Evolutionary conservation across 805 yeast species (phyloP).

Genomic region (Candida nanaspora): DNA sequence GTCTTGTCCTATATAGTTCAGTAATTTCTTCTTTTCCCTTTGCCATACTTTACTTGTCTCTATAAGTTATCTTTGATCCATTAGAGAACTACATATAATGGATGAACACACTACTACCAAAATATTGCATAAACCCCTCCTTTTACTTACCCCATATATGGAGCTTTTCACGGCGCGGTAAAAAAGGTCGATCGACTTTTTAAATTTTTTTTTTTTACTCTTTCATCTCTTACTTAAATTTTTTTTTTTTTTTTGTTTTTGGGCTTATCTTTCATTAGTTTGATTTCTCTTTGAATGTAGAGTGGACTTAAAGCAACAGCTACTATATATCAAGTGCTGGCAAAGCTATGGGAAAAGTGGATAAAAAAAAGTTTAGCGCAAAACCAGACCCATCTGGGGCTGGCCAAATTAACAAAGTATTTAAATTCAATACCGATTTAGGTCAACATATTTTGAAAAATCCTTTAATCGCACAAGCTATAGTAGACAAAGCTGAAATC

Average conservation of each 20-base stretch:
- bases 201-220: too few relatives aligned
- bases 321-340: too few relatives aligned
- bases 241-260: not conserved
- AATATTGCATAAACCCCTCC: too few relatives aligned
- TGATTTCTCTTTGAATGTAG: too few relatives aligned
- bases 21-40: not conserved
- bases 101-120: too few relatives aligned
- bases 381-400: constrained; percentile 53
- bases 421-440: constrained; percentile 92
- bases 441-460: constrained; percentile 97
- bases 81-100: too few relatives aligned
- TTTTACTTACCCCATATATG: too few relatives aligned
- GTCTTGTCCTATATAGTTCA: too few relatives aligned
- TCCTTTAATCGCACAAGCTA: constrained; percentile 95
- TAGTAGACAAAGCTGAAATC: constrained; percentile 92
- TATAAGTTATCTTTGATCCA: too few relatives aligned
- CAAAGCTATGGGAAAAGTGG: constrained; percentile 39
- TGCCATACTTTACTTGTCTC: not conserved
- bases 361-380: constrained; percentile 52
- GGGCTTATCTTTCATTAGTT: not conserved
- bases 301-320: too few relatives aligned
- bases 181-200: not conserved
- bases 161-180: not conserved
- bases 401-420: constrained; percentile 71
- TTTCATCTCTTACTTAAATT: not conserved